Evolutionary conservation across 164 flowering plant species (phyloP), one percentile per base, ranked within the genome.

Genomic region (Kingdonia uniflora): DNA sequence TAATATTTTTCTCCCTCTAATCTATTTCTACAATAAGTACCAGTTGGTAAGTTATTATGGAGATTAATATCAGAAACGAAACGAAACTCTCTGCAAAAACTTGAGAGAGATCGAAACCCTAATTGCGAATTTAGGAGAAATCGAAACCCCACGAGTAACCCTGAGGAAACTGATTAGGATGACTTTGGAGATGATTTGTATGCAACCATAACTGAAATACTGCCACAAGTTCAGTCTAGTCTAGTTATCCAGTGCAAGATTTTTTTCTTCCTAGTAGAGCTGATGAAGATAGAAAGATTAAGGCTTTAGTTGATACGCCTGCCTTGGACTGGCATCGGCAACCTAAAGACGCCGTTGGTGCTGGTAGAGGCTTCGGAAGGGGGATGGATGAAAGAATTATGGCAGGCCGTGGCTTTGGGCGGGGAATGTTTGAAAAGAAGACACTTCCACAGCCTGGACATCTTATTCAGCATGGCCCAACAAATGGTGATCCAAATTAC

Each of bases 381-480:
- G 96, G 87, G 26, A 62, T 67, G 72, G 79, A 80, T 57, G 91
- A 94, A 59, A 70, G 90, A 62, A 76, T 74, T 70, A 77, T 71
- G 74, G 80, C 83, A 19, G 87, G 82, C 12, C 88, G 94, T 58
- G 95, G 95, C 56, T 84, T 80, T 74, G 95, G 95, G 11, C 26
- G 51, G 29, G 14, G 29, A 21, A 12, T 22, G n/a, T 42, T 81
- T 65, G 89, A 84, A 66, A 66, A 80, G 37, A 87, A 79, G 67
- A 94, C 87, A 55, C 97, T 95, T 68, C 97, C 97, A 19, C 82
- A 42, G 49, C 53, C 69, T 88, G 97, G 97, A 20, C 99, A 94
- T 76, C 81, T 82, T 60, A 94, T 94, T 66, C 97, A 94, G 70
- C 95, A 89, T 56, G 89, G 99, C 65, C 96, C 97, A 26, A 94